Conservation (phyloP, 495 filamentous ascomycete genomes). For the Aspergillus steynii region DNA sequence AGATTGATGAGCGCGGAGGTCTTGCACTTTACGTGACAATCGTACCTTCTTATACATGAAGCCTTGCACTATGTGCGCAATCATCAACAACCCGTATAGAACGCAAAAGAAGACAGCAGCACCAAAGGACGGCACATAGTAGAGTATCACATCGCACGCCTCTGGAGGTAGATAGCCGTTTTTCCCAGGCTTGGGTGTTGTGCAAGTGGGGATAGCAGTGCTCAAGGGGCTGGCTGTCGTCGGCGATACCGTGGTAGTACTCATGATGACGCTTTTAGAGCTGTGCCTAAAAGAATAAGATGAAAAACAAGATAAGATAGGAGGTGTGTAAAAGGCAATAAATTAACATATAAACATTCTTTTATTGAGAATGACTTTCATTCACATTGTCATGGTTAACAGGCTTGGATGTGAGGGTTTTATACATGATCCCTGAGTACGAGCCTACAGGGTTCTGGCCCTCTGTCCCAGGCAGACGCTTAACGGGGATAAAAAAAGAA, state of each 20-base stretch:
- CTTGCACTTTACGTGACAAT: background rate
- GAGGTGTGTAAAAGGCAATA: too few species aligned
- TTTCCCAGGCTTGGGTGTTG: background rate
- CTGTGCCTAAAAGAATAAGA: too few species aligned
- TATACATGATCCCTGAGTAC: background rate
- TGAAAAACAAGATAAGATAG: too few species aligned
- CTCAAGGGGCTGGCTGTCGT: background rate
- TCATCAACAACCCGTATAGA: background rate
- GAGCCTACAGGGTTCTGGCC: background rate
- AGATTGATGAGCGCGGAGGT: background rate
- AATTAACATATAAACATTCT: too few species aligned
- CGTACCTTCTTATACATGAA: background rate
- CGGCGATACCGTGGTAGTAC: background rate
- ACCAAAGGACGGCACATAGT: background rate
- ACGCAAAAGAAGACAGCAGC: conserved; percentile 2
- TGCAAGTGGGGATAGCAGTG: background rate
- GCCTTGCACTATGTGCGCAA: background rate
- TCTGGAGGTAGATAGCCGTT: conserved; percentile 1
- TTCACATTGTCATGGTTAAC: too few species aligned
- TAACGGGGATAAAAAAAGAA: background rate
- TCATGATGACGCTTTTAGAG: background rate
- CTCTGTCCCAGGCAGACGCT: background rate
- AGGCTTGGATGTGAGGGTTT: background rate
- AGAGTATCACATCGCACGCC: background rate
- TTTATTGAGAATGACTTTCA: too few species aligned